Conservation (phyloP, 78 protist genomes). For the Thecamonas trahens region DNA sequence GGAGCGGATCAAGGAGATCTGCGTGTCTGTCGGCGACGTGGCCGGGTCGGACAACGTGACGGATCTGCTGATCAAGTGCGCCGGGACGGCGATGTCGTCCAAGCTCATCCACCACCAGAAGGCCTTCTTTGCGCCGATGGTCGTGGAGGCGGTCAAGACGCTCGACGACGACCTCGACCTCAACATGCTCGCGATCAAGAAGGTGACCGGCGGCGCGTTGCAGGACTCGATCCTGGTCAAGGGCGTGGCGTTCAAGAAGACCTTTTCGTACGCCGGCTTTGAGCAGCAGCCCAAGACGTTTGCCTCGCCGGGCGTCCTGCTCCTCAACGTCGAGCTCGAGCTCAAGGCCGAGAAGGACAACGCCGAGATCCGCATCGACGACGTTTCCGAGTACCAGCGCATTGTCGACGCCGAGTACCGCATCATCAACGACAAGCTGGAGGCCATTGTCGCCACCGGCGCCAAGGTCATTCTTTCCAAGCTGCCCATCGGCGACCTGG, state of each 20-base stretch:
- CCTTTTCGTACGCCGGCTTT: conserved; percentile 99
- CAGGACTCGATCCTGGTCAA: conserved; percentile 89
- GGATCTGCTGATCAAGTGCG: conserved; percentile 81
- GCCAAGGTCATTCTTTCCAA: conserved; percentile 94
- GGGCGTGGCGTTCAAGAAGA: conserved; percentile 99
- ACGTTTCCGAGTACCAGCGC: conserved; percentile 71
- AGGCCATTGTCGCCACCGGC: conserved; percentile 82
- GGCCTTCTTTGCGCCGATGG: conserved; percentile 91
- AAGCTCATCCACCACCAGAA: conserved; percentile 84
- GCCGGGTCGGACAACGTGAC: conserved; percentile 39
- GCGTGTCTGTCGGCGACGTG: conserved; percentile 11
- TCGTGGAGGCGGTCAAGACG: conserved; percentile 88
- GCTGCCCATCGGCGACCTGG: conserved; percentile 99
- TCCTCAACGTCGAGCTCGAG: conserved; percentile 98
- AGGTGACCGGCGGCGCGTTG: conserved; percentile 71
- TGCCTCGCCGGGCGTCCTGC: conserved; percentile 78
- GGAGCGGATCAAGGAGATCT: conserved; percentile 28
- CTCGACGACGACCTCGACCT: conserved; percentile 70
- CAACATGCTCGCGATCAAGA: conserved; percentile 93
- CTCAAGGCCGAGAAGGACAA: conserved; percentile 95
- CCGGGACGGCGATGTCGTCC: conserved; percentile 93
- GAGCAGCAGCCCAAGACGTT: conserved; percentile 98
- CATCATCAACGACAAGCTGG: conserved; percentile 96
- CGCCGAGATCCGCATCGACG: conserved; percentile 91
- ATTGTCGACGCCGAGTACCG: conserved; percentile 97